phyloP scores from a whole-genome alignment of 2,329 filamentous ascomycete genomes.

The Aspergillus sp. region DNA sequence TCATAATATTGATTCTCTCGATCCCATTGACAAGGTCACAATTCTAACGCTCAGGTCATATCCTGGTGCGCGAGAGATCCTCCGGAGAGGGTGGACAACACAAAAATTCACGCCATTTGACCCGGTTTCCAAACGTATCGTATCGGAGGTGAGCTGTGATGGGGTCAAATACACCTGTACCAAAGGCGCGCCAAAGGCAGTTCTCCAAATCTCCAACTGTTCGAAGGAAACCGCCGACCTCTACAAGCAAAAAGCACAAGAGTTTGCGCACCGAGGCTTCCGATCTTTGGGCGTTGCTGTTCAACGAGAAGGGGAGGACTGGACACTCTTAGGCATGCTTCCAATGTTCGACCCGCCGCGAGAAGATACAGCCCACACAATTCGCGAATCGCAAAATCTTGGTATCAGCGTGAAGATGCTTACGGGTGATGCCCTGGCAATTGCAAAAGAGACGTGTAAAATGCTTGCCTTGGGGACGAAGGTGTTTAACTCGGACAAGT shows the following conservation, averaged over 20 bases:
- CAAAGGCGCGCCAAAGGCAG: constrained; percentile 75
- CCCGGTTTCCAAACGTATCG: constrained; percentile 78
- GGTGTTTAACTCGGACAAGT: constrained; percentile 76
- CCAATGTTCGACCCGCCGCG: constrained; percentile 80
- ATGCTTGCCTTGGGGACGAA: constrained; percentile 77
- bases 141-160: constrained; percentile 66
- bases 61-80: constrained; percentile 72
- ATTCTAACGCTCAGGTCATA: constrained; percentile 73
- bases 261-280: constrained; percentile 77
- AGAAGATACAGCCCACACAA: constrained; percentile 76
- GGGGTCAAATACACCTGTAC: constrained; percentile 70
- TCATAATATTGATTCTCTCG: constrained; percentile 74
- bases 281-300: constrained; percentile 75
- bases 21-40: constrained; percentile 78
- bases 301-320: constrained; percentile 72
- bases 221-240: constrained; percentile 62
- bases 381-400: constrained; percentile 71
- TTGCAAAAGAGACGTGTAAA: constrained; percentile 79
- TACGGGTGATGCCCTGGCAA: constrained; percentile 76
- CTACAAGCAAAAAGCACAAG: constrained; percentile 70
- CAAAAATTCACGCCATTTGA: constrained; percentile 72
- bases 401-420: constrained; percentile 80
- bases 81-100: constrained; percentile 71
- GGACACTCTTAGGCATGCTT: constrained; percentile 73
- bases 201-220: constrained; percentile 68